phyloP scores from a whole-genome alignment of 805 yeast genomes.

The Ogataea pini region DNA sequence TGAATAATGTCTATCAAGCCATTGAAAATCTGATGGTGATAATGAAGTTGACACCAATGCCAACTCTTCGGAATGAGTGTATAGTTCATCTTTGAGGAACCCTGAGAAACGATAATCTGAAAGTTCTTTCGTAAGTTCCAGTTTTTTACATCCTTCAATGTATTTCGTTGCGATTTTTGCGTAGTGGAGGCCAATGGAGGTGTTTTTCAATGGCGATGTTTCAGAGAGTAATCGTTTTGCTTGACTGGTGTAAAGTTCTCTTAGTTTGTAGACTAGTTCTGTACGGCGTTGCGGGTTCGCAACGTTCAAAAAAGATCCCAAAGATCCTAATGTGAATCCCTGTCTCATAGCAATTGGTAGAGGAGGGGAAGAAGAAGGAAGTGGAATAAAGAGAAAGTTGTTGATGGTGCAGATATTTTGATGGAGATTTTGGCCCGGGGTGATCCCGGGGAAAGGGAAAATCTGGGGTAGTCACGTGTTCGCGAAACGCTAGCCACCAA shows the following conservation, averaged over 20 bases:
- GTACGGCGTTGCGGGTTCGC: conserved; percentile 6
- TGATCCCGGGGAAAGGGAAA: neutral
- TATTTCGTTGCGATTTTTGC: conserved; percentile 16
- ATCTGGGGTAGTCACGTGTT: neutral
- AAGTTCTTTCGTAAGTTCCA: conserved; percentile 4
- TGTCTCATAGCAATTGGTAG: neutral
- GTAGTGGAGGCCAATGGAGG: conserved; percentile 14
- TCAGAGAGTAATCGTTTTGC: conserved; percentile 4
- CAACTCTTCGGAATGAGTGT: conserved; percentile 21
- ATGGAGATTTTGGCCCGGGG: conserved; percentile 2
- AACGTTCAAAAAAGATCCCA: conserved; percentile 6
- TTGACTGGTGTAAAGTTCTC: conserved; percentile 11
- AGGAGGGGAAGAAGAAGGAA: neutral
- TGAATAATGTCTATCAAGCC: conserved; percentile 25
- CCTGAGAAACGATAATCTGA: conserved; percentile 17
- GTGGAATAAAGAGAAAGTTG: too few species aligned
- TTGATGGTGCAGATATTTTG: neutral
- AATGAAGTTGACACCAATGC: conserved; percentile 18
- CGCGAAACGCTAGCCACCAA: too few species aligned
- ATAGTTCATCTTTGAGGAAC: conserved; percentile 22
- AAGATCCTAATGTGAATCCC: conserved; percentile 3
- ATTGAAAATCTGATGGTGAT: conserved; percentile 18
- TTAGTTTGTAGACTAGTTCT: conserved; percentile 1
- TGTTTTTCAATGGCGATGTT: conserved; percentile 10
- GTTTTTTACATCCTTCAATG: conserved; percentile 4